Evolutionary conservation across 345 rosid species (phyloP).

Genomic region (Euphorbia pulcherrima): DNA sequence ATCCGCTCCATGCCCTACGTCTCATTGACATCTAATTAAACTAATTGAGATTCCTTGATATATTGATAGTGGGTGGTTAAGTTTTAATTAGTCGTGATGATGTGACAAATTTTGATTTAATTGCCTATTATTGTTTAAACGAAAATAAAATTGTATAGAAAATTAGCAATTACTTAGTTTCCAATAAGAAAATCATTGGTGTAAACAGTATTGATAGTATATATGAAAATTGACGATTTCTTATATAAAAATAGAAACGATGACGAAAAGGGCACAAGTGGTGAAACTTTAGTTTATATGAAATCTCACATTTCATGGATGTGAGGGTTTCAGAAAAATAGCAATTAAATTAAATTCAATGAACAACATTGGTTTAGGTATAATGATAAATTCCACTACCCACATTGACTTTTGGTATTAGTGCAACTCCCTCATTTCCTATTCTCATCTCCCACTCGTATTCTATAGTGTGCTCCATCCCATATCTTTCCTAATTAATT

Average conservation of each 20-base stretch:
- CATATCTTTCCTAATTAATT: slow-evolving; percentile 7
- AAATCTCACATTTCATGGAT: slow-evolving; percentile 9
- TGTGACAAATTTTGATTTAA: too few species aligned
- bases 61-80: too few species aligned
- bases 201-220: not conserved
- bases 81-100: too few species aligned
- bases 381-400: slow-evolving; percentile 23
- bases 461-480: slow-evolving; percentile 27
- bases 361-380: not conserved
- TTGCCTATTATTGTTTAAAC: too few species aligned
- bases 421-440: slow-evolving; percentile 18
- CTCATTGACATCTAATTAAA: too few species aligned
- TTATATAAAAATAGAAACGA: too few species aligned
- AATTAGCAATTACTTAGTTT: too few species aligned
- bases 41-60: too few species aligned
- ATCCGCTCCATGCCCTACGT: too few species aligned
- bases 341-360: slow-evolving; percentile 7
- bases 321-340: slow-evolving; percentile 2
- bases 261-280: not conserved
- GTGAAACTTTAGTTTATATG: not conserved
- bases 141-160: too few species aligned
- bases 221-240: too few species aligned
- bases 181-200: too few species aligned
- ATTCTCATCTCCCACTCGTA: slow-evolving; percentile 34
- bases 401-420: slow-evolving; percentile 19